Conservation (phyloP, 352 stramenopile species). For the Lagenidium giganteum region DNA sequence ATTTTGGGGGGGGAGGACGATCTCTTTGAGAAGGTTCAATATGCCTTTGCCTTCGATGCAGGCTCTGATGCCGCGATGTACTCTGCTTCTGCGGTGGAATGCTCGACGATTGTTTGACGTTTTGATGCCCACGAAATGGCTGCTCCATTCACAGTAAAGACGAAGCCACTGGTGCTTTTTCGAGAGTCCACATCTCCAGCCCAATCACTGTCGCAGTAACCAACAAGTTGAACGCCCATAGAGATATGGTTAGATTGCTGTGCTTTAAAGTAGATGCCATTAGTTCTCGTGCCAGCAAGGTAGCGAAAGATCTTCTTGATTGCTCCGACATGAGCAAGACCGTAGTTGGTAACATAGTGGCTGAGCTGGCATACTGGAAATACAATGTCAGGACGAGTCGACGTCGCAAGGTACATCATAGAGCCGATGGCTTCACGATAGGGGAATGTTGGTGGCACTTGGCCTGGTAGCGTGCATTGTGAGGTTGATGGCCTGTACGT, state of each 20-base stretch:
- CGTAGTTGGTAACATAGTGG: too few species aligned
- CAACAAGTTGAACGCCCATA: too few species aligned
- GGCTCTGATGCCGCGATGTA: constrained; percentile 8
- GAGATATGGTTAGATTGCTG: too few species aligned
- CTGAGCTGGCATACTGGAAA: constrained; percentile 7
- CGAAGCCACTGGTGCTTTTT: constrained; percentile 7
- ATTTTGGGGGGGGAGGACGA: too few species aligned
- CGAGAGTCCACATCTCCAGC: constrained; percentile 7
- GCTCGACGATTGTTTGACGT: constrained; percentile 10
- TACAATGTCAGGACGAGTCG: constrained; percentile 6
- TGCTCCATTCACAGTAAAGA: too few species aligned
- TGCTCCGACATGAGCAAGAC: too few species aligned
- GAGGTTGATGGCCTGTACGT: too few species aligned
- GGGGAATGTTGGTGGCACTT: too few species aligned
- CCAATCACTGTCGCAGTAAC: constrained; percentile 13
- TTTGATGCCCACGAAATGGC: constrained; percentile 7
- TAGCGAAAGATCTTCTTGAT: constrained; percentile 4
- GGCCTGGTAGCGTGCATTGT: too few species aligned
- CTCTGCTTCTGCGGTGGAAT: constrained; percentile 13
- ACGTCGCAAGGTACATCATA: constrained; percentile 3
- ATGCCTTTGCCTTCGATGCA: too few species aligned
- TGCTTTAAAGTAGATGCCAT: too few species aligned
- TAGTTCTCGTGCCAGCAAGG: background rate
- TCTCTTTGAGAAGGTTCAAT: too few species aligned
- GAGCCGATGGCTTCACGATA: constrained; percentile 7